Evolutionary conservation across 1,139 yeast species (phyloP), one percentile per base, ranked within the genome.

Genomic region (Pichia sp.): DNA sequence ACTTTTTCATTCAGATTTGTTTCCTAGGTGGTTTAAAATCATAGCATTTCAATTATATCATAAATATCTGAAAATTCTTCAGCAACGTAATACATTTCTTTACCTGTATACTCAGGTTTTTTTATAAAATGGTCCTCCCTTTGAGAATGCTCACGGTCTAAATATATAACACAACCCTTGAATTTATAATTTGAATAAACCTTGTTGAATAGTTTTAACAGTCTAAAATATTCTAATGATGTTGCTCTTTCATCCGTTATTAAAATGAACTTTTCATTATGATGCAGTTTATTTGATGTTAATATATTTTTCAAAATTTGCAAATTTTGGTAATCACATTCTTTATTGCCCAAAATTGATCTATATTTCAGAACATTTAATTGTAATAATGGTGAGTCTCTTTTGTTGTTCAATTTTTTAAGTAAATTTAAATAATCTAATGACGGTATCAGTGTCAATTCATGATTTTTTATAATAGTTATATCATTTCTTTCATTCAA

Each of bases 211-310:
- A 55, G 10, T 40, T 56, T 57, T 11, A 57, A 34, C 28, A 57
- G 33, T 32, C 62, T 41, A 25, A 50, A 56, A 47, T 57, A 58
- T 30, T 57, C 61, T 27, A 57, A 41, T 1, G 61, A 56, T 2
- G 56, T 48, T 7, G 54, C 50, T 35, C 55, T 46, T 29, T 58
- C 59, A 29, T 38, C 50, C 1, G 60, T 58, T 26, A 58, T 8
- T 2, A 58, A 46, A n/a, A 58, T 44, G 33, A 55, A 56, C 36
- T 48, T 53, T 11, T 51, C 52, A 35, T 48, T 54, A 25, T 37
- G 39, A 37, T 47, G 51, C 3, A 47, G 11, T 5, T 52, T 44
- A 4, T 44, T 45, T 0, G 42, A 33, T 6, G 39, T 26, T 28
- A 51, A 36, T 11, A 50, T 33, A 7, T 43, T 39, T 37, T 47